Evolutionary conservation across 208 protist species (phyloP).

Genomic region (Zelonia costaricensis): DNA sequence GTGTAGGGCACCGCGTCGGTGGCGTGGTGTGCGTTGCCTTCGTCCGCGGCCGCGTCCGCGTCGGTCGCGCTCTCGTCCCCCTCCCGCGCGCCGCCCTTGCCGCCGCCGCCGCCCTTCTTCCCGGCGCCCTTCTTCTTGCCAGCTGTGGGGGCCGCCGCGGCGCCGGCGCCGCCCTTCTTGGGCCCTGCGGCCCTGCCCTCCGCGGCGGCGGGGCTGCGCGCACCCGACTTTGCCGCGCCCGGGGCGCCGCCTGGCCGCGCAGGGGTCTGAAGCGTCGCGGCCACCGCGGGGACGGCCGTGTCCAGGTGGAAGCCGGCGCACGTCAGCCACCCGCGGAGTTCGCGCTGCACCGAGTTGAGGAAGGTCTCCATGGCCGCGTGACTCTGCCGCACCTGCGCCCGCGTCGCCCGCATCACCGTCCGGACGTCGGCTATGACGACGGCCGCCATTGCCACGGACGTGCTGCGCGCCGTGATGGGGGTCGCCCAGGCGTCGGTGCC

Average conservation of each 20-base stretch:
- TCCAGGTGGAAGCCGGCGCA: constrained; percentile 22
- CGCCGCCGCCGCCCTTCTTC: constrained; percentile 2
- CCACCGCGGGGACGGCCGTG: background rate
- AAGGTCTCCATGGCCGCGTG: constrained; percentile 22
- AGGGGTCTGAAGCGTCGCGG: background rate
- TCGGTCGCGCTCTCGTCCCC: constrained; percentile 5
- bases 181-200: background rate
- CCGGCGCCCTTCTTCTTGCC: constrained; percentile 10
- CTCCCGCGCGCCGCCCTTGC: constrained; percentile 4
- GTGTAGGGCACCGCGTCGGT: constrained; percentile 16
- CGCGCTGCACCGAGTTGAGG: constrained; percentile 3
- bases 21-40: background rate
- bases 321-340: constrained; percentile 35
- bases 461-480: constrained; percentile 9
- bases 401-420: constrained; percentile 13
- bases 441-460: constrained; percentile 1
- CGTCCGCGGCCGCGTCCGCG: constrained; percentile 13
- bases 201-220: background rate
- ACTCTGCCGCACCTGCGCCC: constrained; percentile 19
- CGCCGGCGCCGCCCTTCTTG: background rate
- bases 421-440: constrained; percentile 21
- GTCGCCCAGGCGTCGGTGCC: background rate
- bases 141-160: background rate
- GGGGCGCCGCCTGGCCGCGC: background rate
- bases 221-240: background rate